phyloP scores from a whole-genome alignment of 2,329 filamentous ascomycete species.

The Alternaria conjuncta region DNA sequence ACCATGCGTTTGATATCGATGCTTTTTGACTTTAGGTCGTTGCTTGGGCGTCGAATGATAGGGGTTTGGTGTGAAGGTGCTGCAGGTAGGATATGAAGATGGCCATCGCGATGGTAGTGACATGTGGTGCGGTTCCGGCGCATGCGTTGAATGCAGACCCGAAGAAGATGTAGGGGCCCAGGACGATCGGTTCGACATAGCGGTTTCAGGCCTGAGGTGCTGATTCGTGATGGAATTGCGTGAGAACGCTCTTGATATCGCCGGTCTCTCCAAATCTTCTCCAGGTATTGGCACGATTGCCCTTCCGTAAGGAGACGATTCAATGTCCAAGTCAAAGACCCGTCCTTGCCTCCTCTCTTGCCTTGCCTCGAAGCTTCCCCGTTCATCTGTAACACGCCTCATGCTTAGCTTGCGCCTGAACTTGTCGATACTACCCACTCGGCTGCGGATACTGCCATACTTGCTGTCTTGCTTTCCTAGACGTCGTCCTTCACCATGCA shows the following conservation, averaged over 20 bases:
- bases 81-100: not conserved
- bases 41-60: not conserved
- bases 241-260: not conserved
- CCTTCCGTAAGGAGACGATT: not conserved
- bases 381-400: not conserved
- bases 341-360: not conserved
- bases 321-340: not conserved
- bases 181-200: not conserved
- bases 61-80: not conserved
- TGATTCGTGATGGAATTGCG: not conserved
- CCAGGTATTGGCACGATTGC: not conserved
- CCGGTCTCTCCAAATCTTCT: not conserved
- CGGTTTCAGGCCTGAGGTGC: not conserved
- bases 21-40: not conserved
- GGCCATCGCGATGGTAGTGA: not conserved
- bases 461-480: slow-evolving; percentile 1
- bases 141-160: not conserved
- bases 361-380: not conserved
- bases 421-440: slow-evolving; percentile 7
- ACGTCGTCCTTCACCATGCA: not conserved
- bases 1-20: not conserved
- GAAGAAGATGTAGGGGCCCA: not conserved
- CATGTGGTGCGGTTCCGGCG: not conserved
- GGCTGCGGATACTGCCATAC: not conserved
- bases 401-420: slow-evolving; percentile 4